Percentiles rank a stretch among this genome's conserved stretches.
These are phyloP conservation scores for Aspergillus panamensis DNA, from an alignment of 495 filamentous ascomycete genomes.

Conservation along the genomic window DNA sequence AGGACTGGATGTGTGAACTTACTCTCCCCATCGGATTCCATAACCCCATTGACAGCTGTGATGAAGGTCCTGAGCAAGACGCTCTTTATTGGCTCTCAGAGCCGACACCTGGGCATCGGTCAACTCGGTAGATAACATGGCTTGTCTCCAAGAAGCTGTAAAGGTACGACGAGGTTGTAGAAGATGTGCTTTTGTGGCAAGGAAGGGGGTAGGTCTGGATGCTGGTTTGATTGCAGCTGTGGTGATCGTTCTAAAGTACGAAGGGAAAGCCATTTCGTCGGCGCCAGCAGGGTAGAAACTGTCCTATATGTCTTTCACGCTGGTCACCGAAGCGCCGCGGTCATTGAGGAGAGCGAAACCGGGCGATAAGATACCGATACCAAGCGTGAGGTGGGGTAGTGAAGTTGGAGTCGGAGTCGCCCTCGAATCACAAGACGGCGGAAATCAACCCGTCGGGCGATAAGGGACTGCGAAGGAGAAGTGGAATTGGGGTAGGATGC, in stretches of 20 bases:
- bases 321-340: neutral
- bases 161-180: slow-evolving; percentile 22
- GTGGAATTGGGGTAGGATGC: neutral
- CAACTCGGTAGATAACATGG: slow-evolving; percentile 41
- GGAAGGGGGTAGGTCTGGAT: slow-evolving; percentile 3
- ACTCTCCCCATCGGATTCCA: slow-evolving; percentile 63
- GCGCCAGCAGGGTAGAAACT: neutral
- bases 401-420: slow-evolving; percentile 8
- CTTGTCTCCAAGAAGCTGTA: slow-evolving; percentile 25
- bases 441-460: slow-evolving; percentile 1
- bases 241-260: slow-evolving; percentile 2
- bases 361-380: slow-evolving; percentile 14
- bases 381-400: slow-evolving; percentile 1
- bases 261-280: slow-evolving; percentile 7
- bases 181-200: slow-evolving; percentile 1
- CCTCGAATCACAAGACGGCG: slow-evolving; percentile 8
- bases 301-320: neutral
- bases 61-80: slow-evolving; percentile 61
- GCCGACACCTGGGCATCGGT: slow-evolving; percentile 40
- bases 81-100: slow-evolving; percentile 54
- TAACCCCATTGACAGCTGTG: slow-evolving; percentile 64
- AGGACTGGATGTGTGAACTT: slow-evolving; percentile 25
- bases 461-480: neutral
- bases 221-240: slow-evolving; percentile 5
- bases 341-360: neutral